These are phyloP conservation scores for Wickerhamomyces sp. DNA, from an alignment of 1,139 yeast genomes.

Conservation along the genomic window DNA sequence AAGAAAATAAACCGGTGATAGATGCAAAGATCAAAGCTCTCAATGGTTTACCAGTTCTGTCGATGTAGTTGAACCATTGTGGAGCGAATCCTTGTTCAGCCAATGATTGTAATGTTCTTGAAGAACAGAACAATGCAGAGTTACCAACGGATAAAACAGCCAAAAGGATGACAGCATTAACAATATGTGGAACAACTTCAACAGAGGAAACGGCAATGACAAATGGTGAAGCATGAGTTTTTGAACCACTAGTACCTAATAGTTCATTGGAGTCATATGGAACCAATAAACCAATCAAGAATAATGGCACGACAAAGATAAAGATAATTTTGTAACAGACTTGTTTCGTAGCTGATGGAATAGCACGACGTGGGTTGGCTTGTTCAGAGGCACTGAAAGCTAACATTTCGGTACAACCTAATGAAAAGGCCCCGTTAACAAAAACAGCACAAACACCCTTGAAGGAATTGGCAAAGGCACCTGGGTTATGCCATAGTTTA, in stretches of 20 bases:
- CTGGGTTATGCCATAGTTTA: conserved; percentile 46
- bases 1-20: conserved; percentile 61
- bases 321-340: conserved; percentile 68
- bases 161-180: conserved; percentile 68
- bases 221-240: conserved; percentile 65
- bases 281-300: conserved; percentile 61
- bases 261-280: conserved; percentile 54
- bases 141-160: conserved; percentile 73
- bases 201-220: conserved; percentile 61
- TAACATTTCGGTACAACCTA: conserved; percentile 76
- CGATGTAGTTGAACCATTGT: conserved; percentile 65
- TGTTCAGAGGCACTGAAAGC: conserved; percentile 88
- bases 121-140: conserved; percentile 72
- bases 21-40: conserved; percentile 57
- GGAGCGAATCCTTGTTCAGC: conserved; percentile 86
- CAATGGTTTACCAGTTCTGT: conserved; percentile 70
- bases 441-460: conserved; percentile 83
- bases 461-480: conserved; percentile 57
- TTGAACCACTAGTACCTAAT: conserved; percentile 38
- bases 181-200: conserved; percentile 58
- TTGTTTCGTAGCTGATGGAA: conserved; percentile 68
- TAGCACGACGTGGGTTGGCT: conserved; percentile 58
- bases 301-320: conserved; percentile 57
- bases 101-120: conserved; percentile 77
- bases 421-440: conserved; percentile 77